Percentiles rank a stretch among this genome's conserved stretches.
Conservation (phyloP, 225 moss, liverwort and hornwort species). For the Thuidium tamariscinum region DNA sequence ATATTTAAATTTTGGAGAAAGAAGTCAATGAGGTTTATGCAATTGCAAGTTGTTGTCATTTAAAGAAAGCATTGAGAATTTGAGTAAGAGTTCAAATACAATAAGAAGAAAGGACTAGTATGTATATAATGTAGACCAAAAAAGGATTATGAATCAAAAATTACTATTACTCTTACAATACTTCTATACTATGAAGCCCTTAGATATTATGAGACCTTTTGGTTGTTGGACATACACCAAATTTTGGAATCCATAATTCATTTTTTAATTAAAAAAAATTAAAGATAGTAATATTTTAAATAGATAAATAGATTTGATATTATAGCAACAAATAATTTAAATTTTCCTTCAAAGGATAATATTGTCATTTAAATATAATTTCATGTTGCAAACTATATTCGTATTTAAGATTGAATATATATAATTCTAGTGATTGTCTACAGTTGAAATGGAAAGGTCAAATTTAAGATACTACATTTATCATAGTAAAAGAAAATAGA, state of each 20-base stretch:
- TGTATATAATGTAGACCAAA: not conserved
- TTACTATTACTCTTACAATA: not conserved
- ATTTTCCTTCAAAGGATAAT: not conserved
- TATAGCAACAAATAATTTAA: not conserved
- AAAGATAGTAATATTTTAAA: not conserved
- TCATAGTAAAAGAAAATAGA: not conserved
- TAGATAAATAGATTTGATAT: not conserved
- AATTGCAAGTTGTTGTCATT: not conserved
- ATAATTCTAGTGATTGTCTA: not conserved
- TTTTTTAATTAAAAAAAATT: not conserved
- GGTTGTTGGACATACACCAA: not conserved
- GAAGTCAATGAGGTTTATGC: not conserved
- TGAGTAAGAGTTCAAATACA: not conserved
- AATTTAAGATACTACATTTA: not conserved
- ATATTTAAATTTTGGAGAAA: not conserved
- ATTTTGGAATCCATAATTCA: not conserved
- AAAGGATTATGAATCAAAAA: not conserved
- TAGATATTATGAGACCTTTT: not conserved
- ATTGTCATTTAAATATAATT: not conserved
- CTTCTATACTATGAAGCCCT: too few relatives aligned
- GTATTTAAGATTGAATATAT: not conserved
- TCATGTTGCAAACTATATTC: not conserved
- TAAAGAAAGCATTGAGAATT: not conserved
- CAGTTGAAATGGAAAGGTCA: not conserved
- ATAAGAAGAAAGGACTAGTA: not conserved